Conservation (phyloP, 2,329 filamentous ascomycete genomes). For the Catunica adiposa region DNA sequence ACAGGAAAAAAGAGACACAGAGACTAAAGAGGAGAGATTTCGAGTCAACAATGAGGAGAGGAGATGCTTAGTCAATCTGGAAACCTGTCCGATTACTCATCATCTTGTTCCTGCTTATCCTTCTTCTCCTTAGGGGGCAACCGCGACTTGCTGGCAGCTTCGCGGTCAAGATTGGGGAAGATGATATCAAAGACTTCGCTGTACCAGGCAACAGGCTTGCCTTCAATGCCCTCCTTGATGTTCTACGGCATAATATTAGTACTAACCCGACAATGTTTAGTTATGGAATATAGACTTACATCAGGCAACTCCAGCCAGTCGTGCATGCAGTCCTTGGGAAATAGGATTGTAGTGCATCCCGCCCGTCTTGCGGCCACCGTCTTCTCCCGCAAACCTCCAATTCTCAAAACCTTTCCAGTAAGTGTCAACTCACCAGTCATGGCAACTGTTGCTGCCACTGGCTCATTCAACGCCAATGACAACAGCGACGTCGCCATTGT, state of each 20-base stretch:
- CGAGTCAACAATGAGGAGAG: background rate
- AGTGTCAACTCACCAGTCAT: slow-evolving; percentile 98
- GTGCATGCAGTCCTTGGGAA: slow-evolving; percentile 86
- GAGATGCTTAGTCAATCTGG: background rate
- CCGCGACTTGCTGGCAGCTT: slow-evolving; percentile 48
- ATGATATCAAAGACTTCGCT: slow-evolving; percentile 80
- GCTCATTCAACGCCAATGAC: slow-evolving; percentile 62
- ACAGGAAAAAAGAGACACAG: background rate
- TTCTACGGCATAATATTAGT: slow-evolving; percentile 43
- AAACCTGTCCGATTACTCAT: slow-evolving; percentile 15
- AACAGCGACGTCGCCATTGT: slow-evolving; percentile 95
- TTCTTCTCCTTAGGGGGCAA: slow-evolving; percentile 29
- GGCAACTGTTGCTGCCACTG: slow-evolving; percentile 71
- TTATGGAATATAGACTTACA: slow-evolving; percentile 39
- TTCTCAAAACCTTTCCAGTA: slow-evolving; percentile 88
- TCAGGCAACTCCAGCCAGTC: slow-evolving; percentile 96
- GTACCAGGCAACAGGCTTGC: slow-evolving; percentile 86
- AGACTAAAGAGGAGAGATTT: slow-evolving; percentile 5
- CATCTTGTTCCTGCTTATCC: slow-evolving; percentile 22
- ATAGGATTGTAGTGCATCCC: slow-evolving; percentile 83
- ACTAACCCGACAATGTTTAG: background rate
- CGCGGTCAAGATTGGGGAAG: slow-evolving; percentile 64
- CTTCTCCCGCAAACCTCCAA: slow-evolving; percentile 90
- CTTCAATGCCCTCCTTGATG: slow-evolving; percentile 91
- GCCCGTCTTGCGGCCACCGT: slow-evolving; percentile 86